Percentiles rank a stretch among this genome's conserved stretches.
Evolutionary conservation across 208 protist species (phyloP).

Genomic region (Trypanosoma lewisi): DNA sequence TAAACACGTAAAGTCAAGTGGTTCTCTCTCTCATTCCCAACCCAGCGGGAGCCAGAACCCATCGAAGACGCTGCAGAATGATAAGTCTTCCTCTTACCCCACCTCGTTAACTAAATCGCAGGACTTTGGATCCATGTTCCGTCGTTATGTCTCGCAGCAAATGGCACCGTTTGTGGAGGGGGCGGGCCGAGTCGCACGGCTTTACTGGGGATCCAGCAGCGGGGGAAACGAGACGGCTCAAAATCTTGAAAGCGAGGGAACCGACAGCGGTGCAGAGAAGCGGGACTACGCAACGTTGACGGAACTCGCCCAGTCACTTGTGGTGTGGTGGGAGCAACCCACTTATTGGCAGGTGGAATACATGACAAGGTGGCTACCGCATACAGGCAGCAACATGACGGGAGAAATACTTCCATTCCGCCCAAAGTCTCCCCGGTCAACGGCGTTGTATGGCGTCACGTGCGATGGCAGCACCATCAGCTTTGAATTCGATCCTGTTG

Average conservation of each 20-base stretch:
- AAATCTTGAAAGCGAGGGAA: background rate
- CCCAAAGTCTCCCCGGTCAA: background rate
- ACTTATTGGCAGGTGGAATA: conserved; percentile 19
- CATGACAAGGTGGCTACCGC: conserved; percentile 4
- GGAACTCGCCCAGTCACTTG: conserved; percentile 19
- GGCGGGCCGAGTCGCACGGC: background rate
- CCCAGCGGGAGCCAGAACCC: background rate
- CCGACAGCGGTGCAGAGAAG: background rate
- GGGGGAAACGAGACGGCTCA: background rate
- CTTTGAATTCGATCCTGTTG: conserved; percentile 38
- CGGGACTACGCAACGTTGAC: conserved; percentile 17
- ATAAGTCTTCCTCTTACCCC: too few species aligned
- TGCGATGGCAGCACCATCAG: conserved; percentile 58
- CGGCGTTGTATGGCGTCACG: conserved; percentile 50
- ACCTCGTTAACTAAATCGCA: background rate
- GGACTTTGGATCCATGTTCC: conserved; percentile 2
- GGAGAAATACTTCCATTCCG: background rate
- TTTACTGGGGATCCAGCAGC: background rate
- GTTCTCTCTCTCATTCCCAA: background rate
- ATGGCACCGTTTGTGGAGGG: conserved; percentile 16
- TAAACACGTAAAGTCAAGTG: background rate
- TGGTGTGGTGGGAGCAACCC: conserved; percentile 29
- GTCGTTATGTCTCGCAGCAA: conserved; percentile 9
- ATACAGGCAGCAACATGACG: background rate
- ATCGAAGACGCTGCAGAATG: background rate